Base-by-base conservation (phyloP, 2,329 filamentous ascomycete species). In the Sphaerulina musiva region DNA sequence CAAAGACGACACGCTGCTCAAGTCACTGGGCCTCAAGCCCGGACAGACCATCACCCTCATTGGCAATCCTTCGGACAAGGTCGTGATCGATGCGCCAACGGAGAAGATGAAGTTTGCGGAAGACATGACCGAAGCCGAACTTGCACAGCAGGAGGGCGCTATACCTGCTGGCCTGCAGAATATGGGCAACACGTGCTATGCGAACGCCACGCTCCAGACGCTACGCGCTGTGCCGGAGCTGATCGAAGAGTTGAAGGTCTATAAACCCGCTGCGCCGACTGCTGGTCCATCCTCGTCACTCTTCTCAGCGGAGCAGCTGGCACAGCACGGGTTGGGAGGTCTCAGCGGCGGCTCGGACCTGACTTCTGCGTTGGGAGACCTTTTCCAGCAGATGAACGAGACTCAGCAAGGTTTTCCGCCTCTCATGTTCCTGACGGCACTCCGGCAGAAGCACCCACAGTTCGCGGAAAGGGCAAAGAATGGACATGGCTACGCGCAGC, bases 171-270 rank as follows among this genome's bases (percentile, higher is more conserved):
- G 93, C 45, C 76, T 98, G 58, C 81, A 87, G 69, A 98, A 98
- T 68, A 77, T 96, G 57, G 93, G 95, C 64, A 98, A 98, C 73
- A 98, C 95, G 3, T 98, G 93, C 76, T 98, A 98, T 70, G 84
- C 97, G 67, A 98, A 98, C 78, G 93, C 93, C 47, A 95, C 92
- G 0, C 78, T 98, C n/a, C 95, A 98, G 72, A 86, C 89, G 3
- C 76, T 98, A 61, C 84, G 88, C 58, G 80, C 86, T 50, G 89
- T 98, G 56, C 93, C 93, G 7, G 93, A 98, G 74, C 81, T 98
- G 36, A 89, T 95, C 67, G 78, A 88, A 36, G 82, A 89, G 63
- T 79, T 98, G 44, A 68, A 76, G 56, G 82, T 79, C 46, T 95
- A 88, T 64, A 79, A 59, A 40, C 62, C 59, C 11, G 42, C 57